phyloP scores from a whole-genome alignment of 768 basidiomycete genomes.

The Dendrothele bispora region DNA sequence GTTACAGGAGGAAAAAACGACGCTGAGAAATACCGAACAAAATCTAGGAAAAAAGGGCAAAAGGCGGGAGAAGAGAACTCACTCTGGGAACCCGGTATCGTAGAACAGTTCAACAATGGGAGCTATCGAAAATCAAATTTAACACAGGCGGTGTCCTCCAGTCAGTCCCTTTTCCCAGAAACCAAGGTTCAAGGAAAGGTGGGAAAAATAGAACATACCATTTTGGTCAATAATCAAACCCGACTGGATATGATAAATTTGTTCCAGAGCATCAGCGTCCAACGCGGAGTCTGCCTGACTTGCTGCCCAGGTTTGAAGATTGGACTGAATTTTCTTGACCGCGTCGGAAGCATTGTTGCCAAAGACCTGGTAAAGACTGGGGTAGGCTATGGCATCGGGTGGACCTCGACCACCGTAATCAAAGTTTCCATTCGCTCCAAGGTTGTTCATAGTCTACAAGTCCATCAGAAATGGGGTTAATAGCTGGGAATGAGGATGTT shows the following conservation, averaged over 20 bases:
- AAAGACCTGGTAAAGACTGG: conserved; percentile 50
- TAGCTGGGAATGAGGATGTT: neutral
- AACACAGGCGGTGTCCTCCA: too few relatives aligned
- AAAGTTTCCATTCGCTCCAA: conserved; percentile 40
- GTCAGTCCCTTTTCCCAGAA: too few relatives aligned
- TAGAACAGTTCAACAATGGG: conserved; percentile 50
- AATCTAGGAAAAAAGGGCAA: too few relatives aligned
- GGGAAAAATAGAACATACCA: too few relatives aligned
- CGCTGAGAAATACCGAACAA: too few relatives aligned
- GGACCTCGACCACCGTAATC: conserved; percentile 42
- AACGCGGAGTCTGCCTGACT: conserved; percentile 41
- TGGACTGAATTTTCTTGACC: conserved; percentile 36
- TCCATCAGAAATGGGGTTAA: neutral
- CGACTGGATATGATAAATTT: conserved; percentile 45
- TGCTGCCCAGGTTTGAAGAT: conserved; percentile 40
- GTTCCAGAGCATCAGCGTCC: conserved; percentile 38
- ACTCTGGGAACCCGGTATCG: conserved; percentile 47
- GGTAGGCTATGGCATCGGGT: conserved; percentile 49
- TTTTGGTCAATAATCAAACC: conserved; percentile 46
- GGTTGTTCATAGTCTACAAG: conserved; percentile 39
- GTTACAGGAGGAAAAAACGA: neutral
- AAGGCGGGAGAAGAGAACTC: too few relatives aligned
- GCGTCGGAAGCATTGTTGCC: conserved; percentile 29
- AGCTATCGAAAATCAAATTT: too few relatives aligned
- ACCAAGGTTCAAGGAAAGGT: too few relatives aligned